phyloP scores from a whole-genome alignment of 108 stramenopile species.

The Skeletonema menzelii region DNA sequence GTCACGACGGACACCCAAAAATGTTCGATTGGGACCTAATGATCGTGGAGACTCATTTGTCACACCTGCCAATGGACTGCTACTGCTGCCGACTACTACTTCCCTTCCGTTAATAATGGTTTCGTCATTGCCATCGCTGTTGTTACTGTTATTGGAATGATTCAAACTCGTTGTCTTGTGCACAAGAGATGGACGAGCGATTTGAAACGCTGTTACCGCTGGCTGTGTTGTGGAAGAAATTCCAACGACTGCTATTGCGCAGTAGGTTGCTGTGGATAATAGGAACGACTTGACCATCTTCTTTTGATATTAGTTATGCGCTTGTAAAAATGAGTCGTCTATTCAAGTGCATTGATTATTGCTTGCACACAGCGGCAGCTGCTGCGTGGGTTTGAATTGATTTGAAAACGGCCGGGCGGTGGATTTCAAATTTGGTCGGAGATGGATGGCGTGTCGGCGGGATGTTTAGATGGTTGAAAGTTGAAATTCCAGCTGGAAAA shows the following conservation, averaged over 20 bases:
- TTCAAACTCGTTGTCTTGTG: neutral
- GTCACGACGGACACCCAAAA: slow-evolving; percentile 45
- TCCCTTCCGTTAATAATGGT: too few species aligned
- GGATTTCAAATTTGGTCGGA: too few species aligned
- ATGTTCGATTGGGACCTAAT: slow-evolving; percentile 24
- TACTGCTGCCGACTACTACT: neutral
- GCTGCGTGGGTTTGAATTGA: neutral
- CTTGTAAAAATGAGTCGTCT: too few species aligned
- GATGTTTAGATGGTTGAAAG: neutral
- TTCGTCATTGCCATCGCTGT: too few species aligned
- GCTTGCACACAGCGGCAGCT: neutral
- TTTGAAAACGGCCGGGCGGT: too few species aligned
- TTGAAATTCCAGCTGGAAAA: neutral
- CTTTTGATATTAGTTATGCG: neutral
- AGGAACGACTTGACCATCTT: neutral
- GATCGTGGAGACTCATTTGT: neutral
- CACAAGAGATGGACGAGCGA: neutral
- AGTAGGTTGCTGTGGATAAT: neutral
- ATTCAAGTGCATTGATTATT: too few species aligned
- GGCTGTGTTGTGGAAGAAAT: neutral
- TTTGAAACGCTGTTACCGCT: neutral
- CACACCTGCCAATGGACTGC: neutral
- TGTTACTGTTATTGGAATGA: neutral
- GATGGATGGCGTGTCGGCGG: neutral
- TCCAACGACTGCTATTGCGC: neutral